phyloP scores from a whole-genome alignment of 495 filamentous ascomycete species.

The Amniculicola lignicola region DNA sequence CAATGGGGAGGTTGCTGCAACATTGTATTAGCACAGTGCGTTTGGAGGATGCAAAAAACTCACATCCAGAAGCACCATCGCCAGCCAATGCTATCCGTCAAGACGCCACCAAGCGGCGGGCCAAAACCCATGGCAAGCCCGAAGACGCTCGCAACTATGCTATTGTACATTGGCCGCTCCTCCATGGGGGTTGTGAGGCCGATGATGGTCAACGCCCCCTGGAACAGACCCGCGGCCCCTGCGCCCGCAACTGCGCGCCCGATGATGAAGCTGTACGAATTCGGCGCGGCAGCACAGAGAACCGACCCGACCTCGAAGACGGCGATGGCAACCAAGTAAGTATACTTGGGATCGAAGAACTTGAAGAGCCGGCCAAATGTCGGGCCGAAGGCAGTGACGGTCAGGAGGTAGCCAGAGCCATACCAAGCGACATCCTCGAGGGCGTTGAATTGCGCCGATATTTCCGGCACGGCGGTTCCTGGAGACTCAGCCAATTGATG shows the following conservation, averaged over 20 bases:
- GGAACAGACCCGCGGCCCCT: conserved; percentile 4
- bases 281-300: conserved; percentile 44
- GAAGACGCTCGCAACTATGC: conserved; percentile 19
- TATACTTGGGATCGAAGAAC: conserved; percentile 11
- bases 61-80: conserved; percentile 20
- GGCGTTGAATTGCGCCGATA: conserved; percentile 51
- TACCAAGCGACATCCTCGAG: conserved; percentile 50
- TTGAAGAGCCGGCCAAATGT: conserved; percentile 54
- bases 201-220: conserved; percentile 1
- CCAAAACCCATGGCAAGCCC: conserved; percentile 32
- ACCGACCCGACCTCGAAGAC: conserved; percentile 48
- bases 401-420: conserved; percentile 54
- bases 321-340: conserved; percentile 26
- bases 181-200: conserved; percentile 8
- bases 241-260: conserved; percentile 47
- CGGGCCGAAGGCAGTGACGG: conserved; percentile 53
- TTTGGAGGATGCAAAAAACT: not conserved
- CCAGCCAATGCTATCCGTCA: conserved; percentile 30
- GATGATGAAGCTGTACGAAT: conserved; percentile 47
- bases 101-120: conserved; percentile 27
- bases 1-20: conserved; percentile 4
- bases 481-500: conserved; percentile 39
- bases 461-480: conserved; percentile 43
- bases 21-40: not conserved
- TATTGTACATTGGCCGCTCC: not conserved